Percentiles rank a stretch among this genome's conserved stretches.
These are phyloP conservation scores for Penicillium sp. DNA, from an alignment of 2,329 filamentous ascomycete species.

Conservation along the genomic window DNA sequence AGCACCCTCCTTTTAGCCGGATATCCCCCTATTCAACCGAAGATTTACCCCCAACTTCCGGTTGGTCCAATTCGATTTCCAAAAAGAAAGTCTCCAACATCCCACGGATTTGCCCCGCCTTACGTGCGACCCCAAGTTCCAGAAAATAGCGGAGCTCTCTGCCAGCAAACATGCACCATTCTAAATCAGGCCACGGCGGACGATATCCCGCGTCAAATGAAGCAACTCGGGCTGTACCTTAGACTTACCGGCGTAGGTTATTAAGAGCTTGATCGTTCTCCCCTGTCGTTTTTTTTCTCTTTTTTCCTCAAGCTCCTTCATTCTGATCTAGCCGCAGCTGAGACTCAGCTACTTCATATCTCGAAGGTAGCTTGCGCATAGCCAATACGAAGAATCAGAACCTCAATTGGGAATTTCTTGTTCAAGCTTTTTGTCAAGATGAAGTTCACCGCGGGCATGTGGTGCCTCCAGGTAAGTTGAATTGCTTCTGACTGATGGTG, in stretches of 20 bases:
- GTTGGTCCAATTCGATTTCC: slow-evolving; percentile 10
- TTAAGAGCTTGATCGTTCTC: not conserved
- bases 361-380: not conserved
- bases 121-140: slow-evolving; percentile 1
- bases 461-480: slow-evolving; percentile 32
- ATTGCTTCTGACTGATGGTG: not conserved
- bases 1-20: slow-evolving; percentile 15
- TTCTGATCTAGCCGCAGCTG: not conserved
- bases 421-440: slow-evolving; percentile 24
- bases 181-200: slow-evolving; percentile 12
- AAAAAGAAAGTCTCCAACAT: not conserved
- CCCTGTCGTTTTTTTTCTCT: not conserved
- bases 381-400: not conserved
- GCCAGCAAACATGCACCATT: not conserved
- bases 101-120: slow-evolving; percentile 1
- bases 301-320: not conserved
- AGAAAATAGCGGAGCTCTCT: slow-evolving; percentile 4
- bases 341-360: not conserved
- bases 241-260: not conserved
- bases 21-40: slow-evolving; percentile 14
- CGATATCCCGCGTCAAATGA: slow-evolving; percentile 16
- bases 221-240: not conserved
- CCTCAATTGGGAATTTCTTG: not conserved
- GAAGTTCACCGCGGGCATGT: slow-evolving; percentile 47
- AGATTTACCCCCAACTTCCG: not conserved